These are phyloP conservation scores for Leccinum subrobustum DNA, from an alignment of 1,284 basidiomycete species.

Conservation along the genomic window DNA sequence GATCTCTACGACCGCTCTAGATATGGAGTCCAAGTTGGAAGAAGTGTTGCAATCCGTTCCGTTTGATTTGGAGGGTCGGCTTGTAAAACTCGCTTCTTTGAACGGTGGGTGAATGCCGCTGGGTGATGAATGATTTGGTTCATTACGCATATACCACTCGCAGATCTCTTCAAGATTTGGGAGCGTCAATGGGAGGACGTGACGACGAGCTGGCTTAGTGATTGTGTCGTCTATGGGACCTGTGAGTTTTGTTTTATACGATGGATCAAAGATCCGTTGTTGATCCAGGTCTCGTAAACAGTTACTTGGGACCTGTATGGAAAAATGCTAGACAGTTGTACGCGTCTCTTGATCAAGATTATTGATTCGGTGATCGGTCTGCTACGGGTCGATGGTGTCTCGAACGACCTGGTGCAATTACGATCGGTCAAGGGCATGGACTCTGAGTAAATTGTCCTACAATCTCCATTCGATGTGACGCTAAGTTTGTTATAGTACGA, in stretches of 20 bases:
- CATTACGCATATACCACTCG: constrained; percentile 1
- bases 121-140: not conserved
- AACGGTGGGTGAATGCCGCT: constrained; percentile 41
- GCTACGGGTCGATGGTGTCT: constrained; percentile 27
- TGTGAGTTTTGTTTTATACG: constrained; percentile 42
- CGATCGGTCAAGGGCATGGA: constrained; percentile 14
- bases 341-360: constrained; percentile 42
- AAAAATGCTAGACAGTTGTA: constrained; percentile 43
- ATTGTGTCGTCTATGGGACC: constrained; percentile 45
- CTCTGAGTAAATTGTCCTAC: constrained; percentile 27
- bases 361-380: constrained; percentile 34
- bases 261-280: not conserved
- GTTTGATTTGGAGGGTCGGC: constrained; percentile 56
- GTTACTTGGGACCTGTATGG: constrained; percentile 62
- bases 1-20: constrained; percentile 49
- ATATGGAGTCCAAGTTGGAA: constrained; percentile 54
- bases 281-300: constrained; percentile 26
- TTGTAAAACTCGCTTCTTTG: constrained; percentile 47
- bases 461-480: not conserved
- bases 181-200: constrained; percentile 46
- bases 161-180: constrained; percentile 51
- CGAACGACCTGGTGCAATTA: constrained; percentile 16
- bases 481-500: constrained; percentile 35
- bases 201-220: constrained; percentile 54
- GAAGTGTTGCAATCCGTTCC: constrained; percentile 40